phyloP scores from a whole-genome alignment of 495 filamentous ascomycete species.

The Lasiosphaeria hispida region DNA sequence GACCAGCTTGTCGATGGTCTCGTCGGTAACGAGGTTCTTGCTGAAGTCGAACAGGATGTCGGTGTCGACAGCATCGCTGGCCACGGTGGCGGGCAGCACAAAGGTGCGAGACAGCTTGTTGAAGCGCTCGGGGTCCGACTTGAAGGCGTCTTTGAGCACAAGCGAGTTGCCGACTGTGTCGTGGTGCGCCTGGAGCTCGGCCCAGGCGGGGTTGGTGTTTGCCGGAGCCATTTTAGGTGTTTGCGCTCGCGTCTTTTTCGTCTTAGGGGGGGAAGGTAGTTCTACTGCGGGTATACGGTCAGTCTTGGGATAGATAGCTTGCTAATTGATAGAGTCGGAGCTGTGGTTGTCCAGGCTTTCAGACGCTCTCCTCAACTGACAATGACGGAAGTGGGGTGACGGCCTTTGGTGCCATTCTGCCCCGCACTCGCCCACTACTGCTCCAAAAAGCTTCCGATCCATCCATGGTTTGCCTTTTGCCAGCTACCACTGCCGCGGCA shows the following conservation, averaged over 20 bases:
- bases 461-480: too few relatives aligned
- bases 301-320: background rate
- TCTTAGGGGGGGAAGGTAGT: background rate
- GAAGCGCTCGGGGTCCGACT: slow-evolving; percentile 85
- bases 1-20: slow-evolving; percentile 82
- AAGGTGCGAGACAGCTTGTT: slow-evolving; percentile 85
- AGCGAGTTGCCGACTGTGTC: slow-evolving; percentile 78
- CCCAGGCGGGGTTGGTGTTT: slow-evolving; percentile 78
- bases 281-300: background rate
- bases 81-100: slow-evolving; percentile 69
- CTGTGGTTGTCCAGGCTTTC: background rate
- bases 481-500: too few relatives aligned
- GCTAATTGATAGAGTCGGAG: background rate
- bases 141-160: slow-evolving; percentile 88
- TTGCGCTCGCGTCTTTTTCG: background rate
- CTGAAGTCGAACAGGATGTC: slow-evolving; percentile 97
- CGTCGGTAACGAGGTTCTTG: slow-evolving; percentile 96
- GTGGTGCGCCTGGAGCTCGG: slow-evolving; percentile 85
- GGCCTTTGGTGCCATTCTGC: background rate
- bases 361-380: background rate
- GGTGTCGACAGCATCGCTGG: slow-evolving; percentile 39
- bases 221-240: slow-evolving; percentile 59
- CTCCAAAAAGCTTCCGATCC: too few relatives aligned
- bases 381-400: slow-evolving; percentile 6
- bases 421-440: background rate